Evolutionary conservation across 768 basidiomycete genomes (phyloP).

Genomic region (Boletus reticulatus): DNA sequence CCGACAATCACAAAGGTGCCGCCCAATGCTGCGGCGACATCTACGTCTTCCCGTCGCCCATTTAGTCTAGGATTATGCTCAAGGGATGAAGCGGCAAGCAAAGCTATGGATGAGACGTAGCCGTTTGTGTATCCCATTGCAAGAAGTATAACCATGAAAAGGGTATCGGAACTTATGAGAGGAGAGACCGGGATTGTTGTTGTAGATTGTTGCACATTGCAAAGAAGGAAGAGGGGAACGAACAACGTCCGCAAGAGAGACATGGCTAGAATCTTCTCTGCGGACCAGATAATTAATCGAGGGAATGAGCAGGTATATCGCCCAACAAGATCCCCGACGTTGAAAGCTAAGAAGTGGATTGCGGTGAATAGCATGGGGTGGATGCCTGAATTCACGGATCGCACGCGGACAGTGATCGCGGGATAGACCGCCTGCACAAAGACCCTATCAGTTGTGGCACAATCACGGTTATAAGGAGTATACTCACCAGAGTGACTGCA

Average conservation of each 20-base stretch:
- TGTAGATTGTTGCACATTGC: constrained; percentile 67
- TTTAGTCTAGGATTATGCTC: constrained; percentile 74
- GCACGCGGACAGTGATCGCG: constrained; percentile 76
- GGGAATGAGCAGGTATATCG: constrained; percentile 69
- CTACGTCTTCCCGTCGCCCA: constrained; percentile 73
- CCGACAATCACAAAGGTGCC: constrained; percentile 80
- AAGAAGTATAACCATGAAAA: constrained; percentile 74
- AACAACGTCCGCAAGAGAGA: constrained; percentile 76
- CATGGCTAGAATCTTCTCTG: constrained; percentile 55
- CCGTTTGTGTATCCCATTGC: constrained; percentile 80
- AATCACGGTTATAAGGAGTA: neutral
- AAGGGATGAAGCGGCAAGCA: constrained; percentile 82
- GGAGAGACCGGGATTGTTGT: constrained; percentile 23
- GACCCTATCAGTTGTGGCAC: constrained; percentile 3
- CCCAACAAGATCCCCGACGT: constrained; percentile 68
- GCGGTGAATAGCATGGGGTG: constrained; percentile 85
- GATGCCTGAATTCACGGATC: constrained; percentile 57
- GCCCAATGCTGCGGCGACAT: constrained; percentile 79
- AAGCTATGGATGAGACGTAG: constrained; percentile 70
- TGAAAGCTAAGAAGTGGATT: constrained; percentile 75
- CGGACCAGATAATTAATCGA: constrained; percentile 64
- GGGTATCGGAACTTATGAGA: constrained; percentile 70
- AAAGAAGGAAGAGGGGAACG: constrained; percentile 84
- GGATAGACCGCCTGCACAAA: constrained; percentile 75
- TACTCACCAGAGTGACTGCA: constrained; percentile 72